phyloP scores from a whole-genome alignment of 2,329 filamentous ascomycete species.

The Hirsutella minnesotensis region DNA sequence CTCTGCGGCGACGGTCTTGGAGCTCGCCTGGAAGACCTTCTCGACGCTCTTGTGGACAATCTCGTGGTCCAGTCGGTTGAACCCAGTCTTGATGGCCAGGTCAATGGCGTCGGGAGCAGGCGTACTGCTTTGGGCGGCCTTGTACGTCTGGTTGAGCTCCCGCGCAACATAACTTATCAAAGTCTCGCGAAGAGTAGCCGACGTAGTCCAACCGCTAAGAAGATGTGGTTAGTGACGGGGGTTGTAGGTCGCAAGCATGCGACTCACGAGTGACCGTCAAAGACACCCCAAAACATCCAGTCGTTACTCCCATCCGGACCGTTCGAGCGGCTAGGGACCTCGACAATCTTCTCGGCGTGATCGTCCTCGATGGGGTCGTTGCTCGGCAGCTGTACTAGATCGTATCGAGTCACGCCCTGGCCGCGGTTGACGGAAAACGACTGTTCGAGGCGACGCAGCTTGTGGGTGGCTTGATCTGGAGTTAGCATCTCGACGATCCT shows the following conservation, averaged over 20 bases:
- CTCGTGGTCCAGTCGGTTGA: constrained; percentile 79
- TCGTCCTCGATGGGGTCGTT: constrained; percentile 98
- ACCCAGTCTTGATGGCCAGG: constrained; percentile 82
- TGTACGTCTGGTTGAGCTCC: constrained; percentile 88
- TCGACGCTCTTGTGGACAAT: constrained; percentile 90
- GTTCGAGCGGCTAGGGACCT: constrained; percentile 54
- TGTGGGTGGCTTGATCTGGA: constrained; percentile 83
- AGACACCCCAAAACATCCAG: constrained; percentile 99
- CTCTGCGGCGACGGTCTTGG: constrained; percentile 83
- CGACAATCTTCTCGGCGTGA: constrained; percentile 94
- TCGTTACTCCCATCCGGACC: constrained; percentile 44
- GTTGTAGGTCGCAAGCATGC: background rate
- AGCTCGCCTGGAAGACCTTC: constrained; percentile 79
- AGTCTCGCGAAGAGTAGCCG: constrained; percentile 84
- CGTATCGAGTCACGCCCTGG: constrained; percentile 85
- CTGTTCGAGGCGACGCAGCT: constrained; percentile 79
- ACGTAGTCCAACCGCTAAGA: constrained; percentile 90
- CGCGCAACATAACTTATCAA: constrained; percentile 87
- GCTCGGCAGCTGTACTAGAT: constrained; percentile 86
- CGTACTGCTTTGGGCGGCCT: constrained; percentile 47
- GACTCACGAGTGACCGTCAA: constrained; percentile 85
- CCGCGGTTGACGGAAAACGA: constrained; percentile 85
- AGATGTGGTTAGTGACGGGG: constrained; percentile 7
- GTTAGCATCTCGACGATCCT: constrained; percentile 94
- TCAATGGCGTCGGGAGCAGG: constrained; percentile 77